These are phyloP conservation scores for Limnanthes douglasii DNA, from an alignment of 345 rosid genomes.

Conservation along the genomic window DNA sequence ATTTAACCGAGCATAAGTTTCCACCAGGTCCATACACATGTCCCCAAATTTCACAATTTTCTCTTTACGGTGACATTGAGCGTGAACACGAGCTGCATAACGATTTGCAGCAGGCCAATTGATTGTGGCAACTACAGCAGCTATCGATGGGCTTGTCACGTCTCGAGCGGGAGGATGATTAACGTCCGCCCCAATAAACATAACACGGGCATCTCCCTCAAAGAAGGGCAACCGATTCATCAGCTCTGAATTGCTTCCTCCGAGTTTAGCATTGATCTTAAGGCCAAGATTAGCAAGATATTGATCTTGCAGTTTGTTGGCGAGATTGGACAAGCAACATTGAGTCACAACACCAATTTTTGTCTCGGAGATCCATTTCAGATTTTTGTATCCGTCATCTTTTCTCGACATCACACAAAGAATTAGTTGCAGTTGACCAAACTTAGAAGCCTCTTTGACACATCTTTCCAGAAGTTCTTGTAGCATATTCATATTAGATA, in stretches of 20 bases:
- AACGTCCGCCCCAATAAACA: slow-evolving; percentile 90
- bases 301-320: slow-evolving; percentile 34
- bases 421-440: slow-evolving; percentile 37
- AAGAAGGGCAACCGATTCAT: slow-evolving; percentile 33
- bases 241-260: slow-evolving; percentile 83
- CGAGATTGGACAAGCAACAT: slow-evolving; percentile 41
- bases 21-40: slow-evolving; percentile 53
- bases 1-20: slow-evolving; percentile 27
- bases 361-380: slow-evolving; percentile 82
- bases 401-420: slow-evolving; percentile 64
- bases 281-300: slow-evolving; percentile 64
- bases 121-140: slow-evolving; percentile 69
- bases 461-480: slow-evolving; percentile 24
- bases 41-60: slow-evolving; percentile 47
- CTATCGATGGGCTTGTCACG: slow-evolving; percentile 56
- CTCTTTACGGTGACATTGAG: slow-evolving; percentile 50
- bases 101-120: slow-evolving; percentile 89
- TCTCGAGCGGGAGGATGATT: slow-evolving; percentile 59
- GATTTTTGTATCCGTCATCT: slow-evolving; percentile 54
- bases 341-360: slow-evolving; percentile 71
- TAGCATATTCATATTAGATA: slow-evolving; percentile 22
- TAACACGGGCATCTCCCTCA: slow-evolving; percentile 26
- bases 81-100: slow-evolving; percentile 58
- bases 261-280: slow-evolving; percentile 93
- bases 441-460: slow-evolving; percentile 12